Conservation (phyloP, 2,329 filamentous ascomycete species). For the Colletotrichum karsti region DNA sequence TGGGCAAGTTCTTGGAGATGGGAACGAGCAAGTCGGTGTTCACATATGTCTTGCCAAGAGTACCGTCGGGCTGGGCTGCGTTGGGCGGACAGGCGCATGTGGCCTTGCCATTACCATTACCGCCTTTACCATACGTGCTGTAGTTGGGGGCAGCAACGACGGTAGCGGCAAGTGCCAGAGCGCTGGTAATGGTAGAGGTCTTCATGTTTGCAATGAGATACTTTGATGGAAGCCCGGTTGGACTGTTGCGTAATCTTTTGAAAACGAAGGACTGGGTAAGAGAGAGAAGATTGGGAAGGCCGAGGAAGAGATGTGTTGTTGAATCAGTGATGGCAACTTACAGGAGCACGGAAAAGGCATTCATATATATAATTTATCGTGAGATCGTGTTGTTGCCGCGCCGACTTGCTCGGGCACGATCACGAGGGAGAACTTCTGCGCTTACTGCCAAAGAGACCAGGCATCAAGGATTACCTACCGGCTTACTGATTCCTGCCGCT, state of each 20-base stretch:
- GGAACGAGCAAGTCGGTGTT: conserved; percentile 13
- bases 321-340: too few species aligned
- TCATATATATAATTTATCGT: too few species aligned
- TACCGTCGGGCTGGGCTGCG: conserved; percentile 20
- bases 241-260: too few species aligned
- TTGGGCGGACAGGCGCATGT: conserved; percentile 18
- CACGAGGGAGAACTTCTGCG: too few species aligned
- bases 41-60: conserved; percentile 9
- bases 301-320: not conserved
- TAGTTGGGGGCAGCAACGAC: not conserved
- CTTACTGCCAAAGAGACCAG: too few species aligned
- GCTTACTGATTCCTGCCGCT: too few species aligned
- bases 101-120: too few species aligned
- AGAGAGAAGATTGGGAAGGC: not conserved
- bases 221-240: too few species aligned
- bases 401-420: too few species aligned
- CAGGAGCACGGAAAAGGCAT: too few species aligned
- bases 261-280: not conserved
- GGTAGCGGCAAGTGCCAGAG: not conserved
- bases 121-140: not conserved
- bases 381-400: too few species aligned
- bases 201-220: conserved; percentile 5
- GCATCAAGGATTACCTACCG: too few species aligned
- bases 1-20: conserved; percentile 13
- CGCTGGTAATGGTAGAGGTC: not conserved